phyloP scores from a whole-genome alignment of 202 grass and related monocot genomes.

The Carex sylvatica region DNA sequence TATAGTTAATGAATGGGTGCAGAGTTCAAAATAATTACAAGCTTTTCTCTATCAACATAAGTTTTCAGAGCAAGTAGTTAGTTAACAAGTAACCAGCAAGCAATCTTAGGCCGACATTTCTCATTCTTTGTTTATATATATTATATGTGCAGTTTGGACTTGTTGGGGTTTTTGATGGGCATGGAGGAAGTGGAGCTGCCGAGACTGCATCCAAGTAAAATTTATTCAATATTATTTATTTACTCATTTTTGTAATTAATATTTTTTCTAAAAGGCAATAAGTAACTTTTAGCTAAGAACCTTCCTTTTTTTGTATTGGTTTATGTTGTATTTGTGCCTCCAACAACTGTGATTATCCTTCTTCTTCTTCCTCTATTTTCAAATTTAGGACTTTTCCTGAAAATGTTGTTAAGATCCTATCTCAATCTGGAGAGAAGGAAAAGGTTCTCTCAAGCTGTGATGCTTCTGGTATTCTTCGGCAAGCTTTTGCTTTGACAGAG shows the following conservation, averaged over 20 bases:
- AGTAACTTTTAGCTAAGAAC: not conserved
- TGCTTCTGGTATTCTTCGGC: slow-evolving; percentile 73
- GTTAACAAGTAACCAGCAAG: not conserved
- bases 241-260: slow-evolving; percentile 18
- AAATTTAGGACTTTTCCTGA: slow-evolving; percentile 62
- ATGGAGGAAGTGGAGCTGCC: slow-evolving; percentile 80
- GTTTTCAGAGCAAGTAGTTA: not conserved
- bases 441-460: slow-evolving; percentile 61
- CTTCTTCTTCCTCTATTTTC: slow-evolving; percentile 18
- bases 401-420: slow-evolving; percentile 62
- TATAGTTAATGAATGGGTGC: not conserved
- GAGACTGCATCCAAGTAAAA: slow-evolving; percentile 66
- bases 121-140: slow-evolving; percentile 3
- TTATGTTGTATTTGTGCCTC: slow-evolving; percentile 5
- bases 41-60: not conserved
- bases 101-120: not conserved
- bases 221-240: slow-evolving; percentile 23
- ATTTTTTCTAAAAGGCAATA: slow-evolving; percentile 13
- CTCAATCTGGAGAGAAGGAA: slow-evolving; percentile 51
- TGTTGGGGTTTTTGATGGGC: slow-evolving; percentile 79
- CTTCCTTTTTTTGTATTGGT: not conserved
- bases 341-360: slow-evolving; percentile 15
- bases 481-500: slow-evolving; percentile 80
- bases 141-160: slow-evolving; percentile 66
- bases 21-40: not conserved